These are phyloP conservation scores for Aurifilum marmelostoma DNA, from an alignment of 2,329 filamentous ascomycete genomes.

Conservation along the genomic window DNA sequence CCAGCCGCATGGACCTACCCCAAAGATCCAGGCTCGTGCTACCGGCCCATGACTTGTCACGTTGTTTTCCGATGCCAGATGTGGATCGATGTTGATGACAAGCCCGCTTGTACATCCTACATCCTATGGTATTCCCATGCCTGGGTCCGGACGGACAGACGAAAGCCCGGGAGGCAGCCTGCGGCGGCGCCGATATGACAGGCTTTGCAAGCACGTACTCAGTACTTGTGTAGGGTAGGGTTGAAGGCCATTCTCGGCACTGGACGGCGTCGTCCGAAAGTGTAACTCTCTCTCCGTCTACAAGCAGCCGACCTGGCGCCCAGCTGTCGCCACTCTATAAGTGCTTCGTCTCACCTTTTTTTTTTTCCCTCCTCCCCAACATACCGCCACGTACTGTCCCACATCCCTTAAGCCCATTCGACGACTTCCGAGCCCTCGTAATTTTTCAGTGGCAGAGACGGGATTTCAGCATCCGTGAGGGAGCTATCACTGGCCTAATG, in stretches of 20 bases:
- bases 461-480: neutral
- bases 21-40: neutral
- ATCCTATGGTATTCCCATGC: neutral
- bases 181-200: neutral
- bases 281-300: neutral
- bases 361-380: no score
- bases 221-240: neutral
- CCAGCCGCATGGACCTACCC: constrained; percentile 6
- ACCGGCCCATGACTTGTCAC: neutral
- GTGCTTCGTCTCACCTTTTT: neutral
- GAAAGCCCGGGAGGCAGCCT: constrained; percentile 4
- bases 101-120: neutral
- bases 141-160: neutral
- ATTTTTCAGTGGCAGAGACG: neutral
- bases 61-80: neutral
- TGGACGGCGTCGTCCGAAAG: neutral
- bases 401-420: neutral
- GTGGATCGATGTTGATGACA: neutral
- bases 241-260: neutral
- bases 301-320: neutral
- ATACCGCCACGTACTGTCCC: neutral
- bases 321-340: neutral
- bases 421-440: neutral
- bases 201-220: neutral
- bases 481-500: neutral